A percentile compares a stretch with the other conserved stretches of the same genome.
Conservation (phyloP, 129 eudicot genomes). For the Scalesia atractyloides region DNA sequence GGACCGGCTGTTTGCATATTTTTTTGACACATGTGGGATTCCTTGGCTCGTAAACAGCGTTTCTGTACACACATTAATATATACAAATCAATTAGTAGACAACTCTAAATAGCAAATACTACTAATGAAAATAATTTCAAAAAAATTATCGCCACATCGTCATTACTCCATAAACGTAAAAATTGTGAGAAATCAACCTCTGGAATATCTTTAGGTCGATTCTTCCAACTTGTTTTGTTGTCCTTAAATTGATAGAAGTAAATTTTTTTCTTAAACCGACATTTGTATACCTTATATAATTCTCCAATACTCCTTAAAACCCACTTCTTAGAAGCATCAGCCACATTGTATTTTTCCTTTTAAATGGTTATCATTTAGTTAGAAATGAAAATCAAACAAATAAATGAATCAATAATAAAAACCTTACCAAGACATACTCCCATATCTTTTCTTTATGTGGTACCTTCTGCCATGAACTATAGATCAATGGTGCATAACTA, state of each 20-base stretch:
- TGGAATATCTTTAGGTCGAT: neutral
- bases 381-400: neutral
- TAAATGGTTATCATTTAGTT: neutral
- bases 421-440: slow-evolving; percentile 12
- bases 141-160: too few species aligned
- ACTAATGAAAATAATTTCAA: too few species aligned
- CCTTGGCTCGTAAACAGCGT: neutral
- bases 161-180: neutral
- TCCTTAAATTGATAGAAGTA: neutral
- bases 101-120: neutral
- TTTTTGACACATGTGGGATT: neutral
- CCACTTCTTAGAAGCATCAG: neutral
- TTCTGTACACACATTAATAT: neutral
- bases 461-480: neutral
- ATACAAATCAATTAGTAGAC: neutral
- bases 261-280: slow-evolving; percentile 3
- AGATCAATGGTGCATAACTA: neutral
- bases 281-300: neutral
- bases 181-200: neutral
- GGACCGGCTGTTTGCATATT: neutral
- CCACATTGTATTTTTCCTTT: neutral
- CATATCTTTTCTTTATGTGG: neutral
- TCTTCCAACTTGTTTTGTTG: neutral
- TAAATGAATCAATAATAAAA: neutral
- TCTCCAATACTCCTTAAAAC: neutral